Percentiles rank a stretch among this genome's conserved stretches.
Conservation (phyloP, 208 protist genomes). For the Leishmania amazonensis region DNA sequence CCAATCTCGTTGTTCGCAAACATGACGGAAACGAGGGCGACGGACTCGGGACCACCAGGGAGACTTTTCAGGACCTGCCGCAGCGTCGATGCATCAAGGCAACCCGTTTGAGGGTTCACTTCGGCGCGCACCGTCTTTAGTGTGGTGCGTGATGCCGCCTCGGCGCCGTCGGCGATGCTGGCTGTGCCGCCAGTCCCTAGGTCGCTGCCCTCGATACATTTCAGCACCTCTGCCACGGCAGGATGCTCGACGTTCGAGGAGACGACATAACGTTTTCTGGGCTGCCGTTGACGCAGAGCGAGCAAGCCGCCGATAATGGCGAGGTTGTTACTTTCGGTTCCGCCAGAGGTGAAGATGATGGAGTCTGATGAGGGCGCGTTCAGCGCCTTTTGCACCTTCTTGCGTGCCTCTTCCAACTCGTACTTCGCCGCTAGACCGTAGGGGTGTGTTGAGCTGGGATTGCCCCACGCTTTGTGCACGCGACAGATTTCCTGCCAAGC, state of each 20-base stretch:
- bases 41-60: constrained; percentile 42
- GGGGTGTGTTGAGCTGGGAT: constrained; percentile 88
- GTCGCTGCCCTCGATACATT: constrained; percentile 31
- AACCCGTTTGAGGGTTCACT: constrained; percentile 46
- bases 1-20: constrained; percentile 97
- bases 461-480: constrained; percentile 81
- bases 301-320: constrained; percentile 80
- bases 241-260: constrained; percentile 87
- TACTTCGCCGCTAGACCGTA: constrained; percentile 86
- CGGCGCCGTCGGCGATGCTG: neutral
- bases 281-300: constrained; percentile 35
- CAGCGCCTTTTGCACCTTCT: constrained; percentile 55
- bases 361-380: constrained; percentile 41
- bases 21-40: constrained; percentile 94
- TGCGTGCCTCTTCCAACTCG: constrained; percentile 76
- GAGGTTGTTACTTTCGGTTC: constrained; percentile 94
- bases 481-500: constrained; percentile 76
- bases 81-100: constrained; percentile 40
- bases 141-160: neutral
- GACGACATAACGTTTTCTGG: constrained; percentile 55
- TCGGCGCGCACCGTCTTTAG: constrained; percentile 37
- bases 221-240: constrained; percentile 84
- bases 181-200: no score
- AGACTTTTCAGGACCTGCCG: constrained; percentile 33
- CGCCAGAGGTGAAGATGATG: constrained; percentile 94